These are phyloP conservation scores for Colletotrichum salicis DNA, from an alignment of 2,329 filamentous ascomycete species.

Conservation along the genomic window DNA sequence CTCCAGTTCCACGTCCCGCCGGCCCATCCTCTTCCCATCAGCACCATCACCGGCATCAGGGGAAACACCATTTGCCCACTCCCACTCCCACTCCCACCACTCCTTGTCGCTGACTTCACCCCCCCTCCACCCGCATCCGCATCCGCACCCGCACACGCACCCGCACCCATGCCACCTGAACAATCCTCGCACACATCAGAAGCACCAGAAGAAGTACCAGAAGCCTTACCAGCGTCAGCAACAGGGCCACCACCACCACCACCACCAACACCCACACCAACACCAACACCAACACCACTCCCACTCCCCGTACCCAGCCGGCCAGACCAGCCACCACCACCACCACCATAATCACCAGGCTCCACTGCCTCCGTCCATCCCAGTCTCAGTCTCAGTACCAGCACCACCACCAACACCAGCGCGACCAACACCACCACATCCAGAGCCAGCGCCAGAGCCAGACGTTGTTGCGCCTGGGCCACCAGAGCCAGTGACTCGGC, in stretches of 20 bases:
- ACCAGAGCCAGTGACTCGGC: neutral
- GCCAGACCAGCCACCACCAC: neutral
- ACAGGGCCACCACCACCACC: neutral
- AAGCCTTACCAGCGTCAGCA: conserved; percentile 1
- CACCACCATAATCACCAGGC: neutral
- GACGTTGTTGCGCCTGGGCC: conserved; percentile 16
- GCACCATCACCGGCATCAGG: neutral
- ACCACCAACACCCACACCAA: too few relatives aligned
- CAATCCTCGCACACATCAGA: conserved; percentile 1
- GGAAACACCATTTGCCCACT: neutral
- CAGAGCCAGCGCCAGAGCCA: conserved; percentile 4
- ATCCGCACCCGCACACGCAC: conserved; percentile 21
- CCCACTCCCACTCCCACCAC: neutral
- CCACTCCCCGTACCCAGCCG: conserved; percentile 7
- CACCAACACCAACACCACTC: neutral
- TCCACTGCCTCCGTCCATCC: neutral
- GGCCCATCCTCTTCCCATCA: conserved; percentile 1
- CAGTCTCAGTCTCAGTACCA: neutral
- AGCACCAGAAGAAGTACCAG: conserved; percentile 6
- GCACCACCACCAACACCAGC: neutral
- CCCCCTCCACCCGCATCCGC: conserved; percentile 23
- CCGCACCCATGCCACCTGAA: conserved; percentile 5
- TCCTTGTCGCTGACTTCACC: conserved; percentile 3
- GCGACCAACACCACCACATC: neutral
- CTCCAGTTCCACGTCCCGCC: neutral